Conservation (phyloP, 2,329 filamentous ascomycete genomes). For the Calonectria montana region DNA sequence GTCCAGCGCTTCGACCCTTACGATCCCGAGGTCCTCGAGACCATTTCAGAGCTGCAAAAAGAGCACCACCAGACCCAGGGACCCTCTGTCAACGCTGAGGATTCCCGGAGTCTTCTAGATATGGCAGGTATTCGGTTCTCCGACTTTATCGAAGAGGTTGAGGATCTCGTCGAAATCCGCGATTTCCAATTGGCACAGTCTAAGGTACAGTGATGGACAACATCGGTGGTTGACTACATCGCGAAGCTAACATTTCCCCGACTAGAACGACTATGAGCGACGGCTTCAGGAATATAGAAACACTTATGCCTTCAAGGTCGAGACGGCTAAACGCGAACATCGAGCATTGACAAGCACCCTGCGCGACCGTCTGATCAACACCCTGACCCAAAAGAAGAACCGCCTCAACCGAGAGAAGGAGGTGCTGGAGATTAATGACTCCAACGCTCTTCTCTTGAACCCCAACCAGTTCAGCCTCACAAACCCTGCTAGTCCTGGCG, state of each 20-base stretch:
- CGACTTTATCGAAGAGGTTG: conserved; percentile 86
- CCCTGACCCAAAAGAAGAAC: conserved; percentile 72
- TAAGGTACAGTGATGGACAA: conserved; percentile 70
- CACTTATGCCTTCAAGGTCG: conserved; percentile 70
- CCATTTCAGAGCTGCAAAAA: conserved; percentile 72
- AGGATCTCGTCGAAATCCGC: conserved; percentile 87
- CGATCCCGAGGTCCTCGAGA: conserved; percentile 76
- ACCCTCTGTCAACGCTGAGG: conserved; percentile 52
- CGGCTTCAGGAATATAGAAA: conserved; percentile 70
- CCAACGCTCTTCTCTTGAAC: conserved; percentile 73
- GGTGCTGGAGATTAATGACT: conserved; percentile 74
- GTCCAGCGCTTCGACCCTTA: conserved; percentile 90
- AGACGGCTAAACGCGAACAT: conserved; percentile 72
- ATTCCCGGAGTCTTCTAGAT: conserved; percentile 69
- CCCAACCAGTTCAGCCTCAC: conserved; percentile 76
- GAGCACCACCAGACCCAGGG: conserved; percentile 62
- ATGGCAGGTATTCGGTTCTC: conserved; percentile 88
- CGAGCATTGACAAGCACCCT: conserved; percentile 69
- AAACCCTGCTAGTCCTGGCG: conserved; percentile 73
- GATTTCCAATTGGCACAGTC: conserved; percentile 86
- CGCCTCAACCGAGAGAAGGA: conserved; percentile 75
- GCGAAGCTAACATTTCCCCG: conserved; percentile 28
- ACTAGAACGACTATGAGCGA: conserved; percentile 71
- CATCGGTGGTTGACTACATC: neutral
- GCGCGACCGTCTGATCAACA: conserved; percentile 75